These are phyloP conservation scores for Xylariaceae sp. DNA, from an alignment of 2,329 filamentous ascomycete species.

Conservation along the genomic window DNA sequence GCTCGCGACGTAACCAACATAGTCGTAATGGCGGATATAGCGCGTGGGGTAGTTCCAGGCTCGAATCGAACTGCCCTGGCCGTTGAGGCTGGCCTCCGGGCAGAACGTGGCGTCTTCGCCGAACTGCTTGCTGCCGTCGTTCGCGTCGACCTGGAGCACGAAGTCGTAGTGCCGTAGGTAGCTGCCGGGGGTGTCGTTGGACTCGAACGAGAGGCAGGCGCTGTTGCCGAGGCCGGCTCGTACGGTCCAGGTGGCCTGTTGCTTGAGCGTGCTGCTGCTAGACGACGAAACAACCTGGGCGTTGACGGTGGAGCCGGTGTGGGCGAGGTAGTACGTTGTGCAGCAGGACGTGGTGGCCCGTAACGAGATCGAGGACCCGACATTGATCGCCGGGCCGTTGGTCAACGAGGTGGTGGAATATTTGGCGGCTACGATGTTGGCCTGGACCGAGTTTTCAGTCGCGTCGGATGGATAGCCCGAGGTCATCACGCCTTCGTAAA, in stretches of 20 bases:
- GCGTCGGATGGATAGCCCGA: constrained; percentile 64
- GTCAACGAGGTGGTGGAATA: constrained; percentile 56
- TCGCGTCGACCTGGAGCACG: constrained; percentile 53
- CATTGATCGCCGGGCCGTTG: constrained; percentile 53
- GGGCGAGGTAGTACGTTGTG: constrained; percentile 60
- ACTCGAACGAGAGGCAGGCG: constrained; percentile 67
- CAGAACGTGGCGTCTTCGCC: constrained; percentile 69
- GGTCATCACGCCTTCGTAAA: constrained; percentile 71
- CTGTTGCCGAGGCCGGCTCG: constrained; percentile 61
- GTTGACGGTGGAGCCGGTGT: constrained; percentile 56
- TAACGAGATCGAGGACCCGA: constrained; percentile 59
- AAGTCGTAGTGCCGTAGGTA: constrained; percentile 64
- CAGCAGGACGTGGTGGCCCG: constrained; percentile 60
- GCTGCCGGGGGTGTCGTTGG: constrained; percentile 61
- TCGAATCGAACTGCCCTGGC: constrained; percentile 56
- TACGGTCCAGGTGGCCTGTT: constrained; percentile 59
- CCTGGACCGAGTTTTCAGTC: constrained; percentile 63
- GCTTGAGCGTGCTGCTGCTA: constrained; percentile 55
- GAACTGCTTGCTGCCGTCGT: constrained; percentile 63
- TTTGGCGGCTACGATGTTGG: constrained; percentile 63
- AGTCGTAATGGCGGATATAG: constrained; percentile 61
- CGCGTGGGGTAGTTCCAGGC: constrained; percentile 67
- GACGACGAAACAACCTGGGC: constrained; percentile 61
- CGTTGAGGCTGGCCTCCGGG: constrained; percentile 56
- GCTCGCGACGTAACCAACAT: constrained; percentile 39